Percentiles rank a stretch among this genome's conserved stretches.
Evolutionary conservation across 2,329 filamentous ascomycete species (phyloP).

Genomic region (Talaromyces verruculosus): DNA sequence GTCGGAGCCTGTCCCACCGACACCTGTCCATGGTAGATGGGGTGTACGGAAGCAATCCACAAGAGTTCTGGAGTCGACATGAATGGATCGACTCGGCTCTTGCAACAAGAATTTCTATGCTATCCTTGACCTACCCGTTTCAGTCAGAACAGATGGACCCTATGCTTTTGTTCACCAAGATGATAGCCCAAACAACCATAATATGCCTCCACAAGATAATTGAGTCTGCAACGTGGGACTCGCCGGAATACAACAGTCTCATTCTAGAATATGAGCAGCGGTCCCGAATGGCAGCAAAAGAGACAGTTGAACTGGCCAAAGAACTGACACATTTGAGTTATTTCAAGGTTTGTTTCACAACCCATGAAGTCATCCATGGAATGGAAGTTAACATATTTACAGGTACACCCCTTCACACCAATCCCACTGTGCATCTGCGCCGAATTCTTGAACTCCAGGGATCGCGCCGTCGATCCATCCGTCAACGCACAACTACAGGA

Average conservation of each 20-base stretch:
- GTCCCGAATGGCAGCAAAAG: slow-evolving; percentile 20
- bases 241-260: slow-evolving; percentile 17
- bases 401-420: slow-evolving; percentile 25
- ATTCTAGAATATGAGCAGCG: slow-evolving; percentile 21
- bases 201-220: slow-evolving; percentile 24
- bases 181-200: slow-evolving; percentile 24
- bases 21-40: slow-evolving; percentile 23
- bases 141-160: slow-evolving; percentile 22
- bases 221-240: slow-evolving; percentile 15
- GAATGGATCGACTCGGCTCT: slow-evolving; percentile 25
- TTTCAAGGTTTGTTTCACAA: slow-evolving; percentile 20
- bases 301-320: slow-evolving; percentile 22
- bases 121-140: slow-evolving; percentile 23
- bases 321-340: slow-evolving; percentile 22
- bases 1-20: slow-evolving; percentile 21
- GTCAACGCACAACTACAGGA: slow-evolving; percentile 21
- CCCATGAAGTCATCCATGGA: background rate
- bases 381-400: background rate
- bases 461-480: slow-evolving; percentile 20
- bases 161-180: slow-evolving; percentile 26
- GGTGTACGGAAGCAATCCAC: slow-evolving; percentile 22
- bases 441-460: slow-evolving; percentile 21
- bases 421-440: slow-evolving; percentile 24
- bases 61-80: slow-evolving; percentile 25
- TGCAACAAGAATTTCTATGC: slow-evolving; percentile 20